A percentile compares a stretch with the other conserved stretches of the same genome.
phyloP scores from a whole-genome alignment of 1,284 basidiomycete genomes.

The Trichosporon sp. region DNA sequence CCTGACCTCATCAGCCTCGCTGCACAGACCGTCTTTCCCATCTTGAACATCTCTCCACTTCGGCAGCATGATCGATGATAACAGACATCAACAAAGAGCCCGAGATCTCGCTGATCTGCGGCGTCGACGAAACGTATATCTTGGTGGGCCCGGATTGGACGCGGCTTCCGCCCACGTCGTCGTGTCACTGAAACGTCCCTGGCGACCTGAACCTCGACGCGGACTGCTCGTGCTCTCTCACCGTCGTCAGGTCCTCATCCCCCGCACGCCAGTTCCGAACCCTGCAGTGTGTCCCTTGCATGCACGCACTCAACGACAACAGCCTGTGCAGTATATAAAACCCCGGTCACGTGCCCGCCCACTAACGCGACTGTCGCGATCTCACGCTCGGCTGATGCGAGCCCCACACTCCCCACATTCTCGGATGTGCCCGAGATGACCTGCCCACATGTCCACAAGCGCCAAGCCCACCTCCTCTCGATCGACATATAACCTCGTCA shows the following conservation, averaged over 20 bases:
- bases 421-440: not conserved
- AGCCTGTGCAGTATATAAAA: no score
- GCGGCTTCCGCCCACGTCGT: not conserved
- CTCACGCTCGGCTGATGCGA: not conserved
- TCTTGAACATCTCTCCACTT: not conserved
- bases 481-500: not conserved
- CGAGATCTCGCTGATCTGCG: not conserved
- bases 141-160: not conserved
- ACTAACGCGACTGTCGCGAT: no score
- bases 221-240: not conserved
- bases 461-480: not conserved
- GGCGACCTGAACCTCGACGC: not conserved
- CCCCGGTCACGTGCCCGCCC: no score
- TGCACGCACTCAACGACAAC: no score
- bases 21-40: not conserved
- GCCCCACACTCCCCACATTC: not conserved
- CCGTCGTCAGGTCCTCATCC: not conserved
- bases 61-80: not conserved
- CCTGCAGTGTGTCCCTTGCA: not conserved
- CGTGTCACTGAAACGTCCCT: not conserved
- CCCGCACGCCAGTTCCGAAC: slow-evolving; percentile 1
- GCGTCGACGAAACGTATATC: not conserved
- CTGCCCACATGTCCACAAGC: not conserved
- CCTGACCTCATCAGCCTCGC: not conserved
- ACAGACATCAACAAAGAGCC: not conserved